A percentile compares a stretch with the other conserved stretches of the same genome.
phyloP scores from a whole-genome alignment of 352 stramenopile genomes.

The Pythium coloratum region DNA sequence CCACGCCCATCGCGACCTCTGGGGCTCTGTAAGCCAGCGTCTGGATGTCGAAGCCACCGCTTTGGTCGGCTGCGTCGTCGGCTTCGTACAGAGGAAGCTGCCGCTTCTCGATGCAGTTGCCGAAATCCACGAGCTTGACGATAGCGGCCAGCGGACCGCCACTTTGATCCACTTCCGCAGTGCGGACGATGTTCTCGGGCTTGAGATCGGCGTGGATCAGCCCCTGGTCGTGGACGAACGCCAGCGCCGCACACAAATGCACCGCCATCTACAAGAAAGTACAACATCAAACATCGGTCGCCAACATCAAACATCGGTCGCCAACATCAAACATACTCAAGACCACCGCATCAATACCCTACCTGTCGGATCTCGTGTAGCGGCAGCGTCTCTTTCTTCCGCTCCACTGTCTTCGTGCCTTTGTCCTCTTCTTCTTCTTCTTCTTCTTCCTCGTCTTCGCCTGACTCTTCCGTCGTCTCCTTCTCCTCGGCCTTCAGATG shows the following conservation, averaged over 20 bases:
- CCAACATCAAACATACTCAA: neutral
- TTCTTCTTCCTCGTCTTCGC: constrained; percentile 4
- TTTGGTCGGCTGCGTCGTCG: constrained; percentile 27
- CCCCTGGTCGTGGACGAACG: constrained; percentile 58
- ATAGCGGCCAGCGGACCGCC: neutral
- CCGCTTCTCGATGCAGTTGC: constrained; percentile 58
- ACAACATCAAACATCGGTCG: neutral
- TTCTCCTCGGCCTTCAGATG: neutral
- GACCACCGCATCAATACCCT: neutral
- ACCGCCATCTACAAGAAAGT: constrained; percentile 39
- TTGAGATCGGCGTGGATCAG: constrained; percentile 80
- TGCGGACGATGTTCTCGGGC: constrained; percentile 63
- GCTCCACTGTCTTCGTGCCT: neutral
- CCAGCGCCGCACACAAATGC: constrained; percentile 62
- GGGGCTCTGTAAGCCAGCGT: constrained; percentile 72
- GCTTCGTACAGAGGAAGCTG: constrained; percentile 40
- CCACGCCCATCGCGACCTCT: constrained; percentile 62
- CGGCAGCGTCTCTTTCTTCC: constrained; percentile 24
- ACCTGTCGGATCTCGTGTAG: constrained; percentile 46
- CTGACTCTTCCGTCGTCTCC: neutral
- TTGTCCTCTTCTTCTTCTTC: constrained; percentile 4
- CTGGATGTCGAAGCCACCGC: constrained; percentile 64
- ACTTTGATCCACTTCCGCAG: neutral
- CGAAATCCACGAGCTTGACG: constrained; percentile 78
- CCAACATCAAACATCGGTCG: neutral